These are phyloP conservation scores for Dalbergia oliveri DNA, from an alignment of 306 rosid species.

Conservation along the genomic window DNA sequence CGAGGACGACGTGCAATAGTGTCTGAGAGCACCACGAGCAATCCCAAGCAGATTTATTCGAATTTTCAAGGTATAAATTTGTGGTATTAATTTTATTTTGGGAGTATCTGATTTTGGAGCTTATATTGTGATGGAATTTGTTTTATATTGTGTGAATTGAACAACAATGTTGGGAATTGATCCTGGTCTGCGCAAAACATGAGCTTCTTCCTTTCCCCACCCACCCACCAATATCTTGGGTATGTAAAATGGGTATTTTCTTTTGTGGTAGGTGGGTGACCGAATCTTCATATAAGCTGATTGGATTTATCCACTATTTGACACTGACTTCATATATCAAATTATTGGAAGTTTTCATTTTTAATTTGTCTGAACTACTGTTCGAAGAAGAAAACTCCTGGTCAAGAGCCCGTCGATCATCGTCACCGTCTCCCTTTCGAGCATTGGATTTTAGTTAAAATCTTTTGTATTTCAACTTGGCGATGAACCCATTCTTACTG, in stretches of 20 bases:
- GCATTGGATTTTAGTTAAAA: not conserved
- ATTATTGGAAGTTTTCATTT: not conserved
- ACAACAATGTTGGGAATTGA: not conserved
- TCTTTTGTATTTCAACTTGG: too few species aligned
- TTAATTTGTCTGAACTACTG: not conserved
- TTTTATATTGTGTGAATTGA: not conserved
- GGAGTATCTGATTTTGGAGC: not conserved
- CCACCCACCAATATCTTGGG: not conserved
- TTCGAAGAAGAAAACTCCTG: not conserved
- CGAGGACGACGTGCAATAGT: conserved; percentile 26
- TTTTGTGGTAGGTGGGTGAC: not conserved
- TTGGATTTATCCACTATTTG: not conserved
- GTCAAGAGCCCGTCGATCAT: not conserved
- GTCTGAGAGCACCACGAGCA: not conserved
- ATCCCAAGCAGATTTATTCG: not conserved
- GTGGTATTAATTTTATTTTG: not conserved
- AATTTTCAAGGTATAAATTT: not conserved
- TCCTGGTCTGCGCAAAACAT: conserved; percentile 6
- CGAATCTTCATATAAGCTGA: not conserved
- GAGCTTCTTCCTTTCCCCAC: not conserved
- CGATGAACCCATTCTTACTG: too few species aligned
- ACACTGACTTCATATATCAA: not conserved
- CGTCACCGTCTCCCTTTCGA: not conserved
- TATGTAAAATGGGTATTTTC: not conserved
- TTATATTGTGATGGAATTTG: not conserved